These are phyloP conservation scores for Blastobotrys apis DNA, from an alignment of 1,139 yeast species.

Conservation along the genomic window DNA sequence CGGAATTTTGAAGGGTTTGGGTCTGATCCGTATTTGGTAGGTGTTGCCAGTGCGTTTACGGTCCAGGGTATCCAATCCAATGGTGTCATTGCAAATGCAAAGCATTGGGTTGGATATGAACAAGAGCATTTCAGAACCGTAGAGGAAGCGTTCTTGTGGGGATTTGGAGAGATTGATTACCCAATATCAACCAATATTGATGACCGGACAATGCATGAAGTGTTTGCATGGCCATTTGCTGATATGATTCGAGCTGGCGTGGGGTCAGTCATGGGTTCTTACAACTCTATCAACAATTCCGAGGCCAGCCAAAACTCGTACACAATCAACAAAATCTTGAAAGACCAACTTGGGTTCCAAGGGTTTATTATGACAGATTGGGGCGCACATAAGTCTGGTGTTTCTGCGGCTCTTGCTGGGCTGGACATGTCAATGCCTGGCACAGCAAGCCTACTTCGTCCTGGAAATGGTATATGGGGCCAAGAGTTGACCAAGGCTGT, in stretches of 20 bases:
- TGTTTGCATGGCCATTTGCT: conserved; percentile 65
- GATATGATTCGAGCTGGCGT: conserved; percentile 60
- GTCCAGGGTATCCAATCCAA: conserved; percentile 55
- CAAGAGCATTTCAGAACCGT: too few species aligned
- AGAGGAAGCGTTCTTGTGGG: not conserved
- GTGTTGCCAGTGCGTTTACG: conserved; percentile 51
- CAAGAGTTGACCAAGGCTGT: conserved; percentile 53
- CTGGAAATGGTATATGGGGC: conserved; percentile 58
- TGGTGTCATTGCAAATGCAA: conserved; percentile 52
- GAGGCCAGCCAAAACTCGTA: conserved; percentile 61
- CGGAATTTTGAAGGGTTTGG: conserved; percentile 67
- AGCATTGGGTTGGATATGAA: conserved; percentile 57
- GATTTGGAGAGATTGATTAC: not conserved
- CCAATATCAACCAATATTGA: conserved; percentile 48
- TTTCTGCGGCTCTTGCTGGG: conserved; percentile 54
- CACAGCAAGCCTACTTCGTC: too few species aligned
- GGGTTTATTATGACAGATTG: conserved; percentile 65
- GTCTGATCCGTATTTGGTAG: conserved; percentile 59
- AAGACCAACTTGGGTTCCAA: conserved; percentile 62
- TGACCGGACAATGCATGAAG: conserved; percentile 60
- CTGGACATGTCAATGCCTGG: conserved; percentile 70
- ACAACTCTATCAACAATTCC: conserved; percentile 54
- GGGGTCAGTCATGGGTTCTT: conserved; percentile 60
- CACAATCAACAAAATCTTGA: conserved; percentile 50
- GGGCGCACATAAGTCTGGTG: conserved; percentile 57